A percentile compares a stretch with the other conserved stretches of the same genome.
These are phyloP conservation scores for Plantago elongata DNA, from an alignment of 257 asterid species.

Conservation along the genomic window DNA sequence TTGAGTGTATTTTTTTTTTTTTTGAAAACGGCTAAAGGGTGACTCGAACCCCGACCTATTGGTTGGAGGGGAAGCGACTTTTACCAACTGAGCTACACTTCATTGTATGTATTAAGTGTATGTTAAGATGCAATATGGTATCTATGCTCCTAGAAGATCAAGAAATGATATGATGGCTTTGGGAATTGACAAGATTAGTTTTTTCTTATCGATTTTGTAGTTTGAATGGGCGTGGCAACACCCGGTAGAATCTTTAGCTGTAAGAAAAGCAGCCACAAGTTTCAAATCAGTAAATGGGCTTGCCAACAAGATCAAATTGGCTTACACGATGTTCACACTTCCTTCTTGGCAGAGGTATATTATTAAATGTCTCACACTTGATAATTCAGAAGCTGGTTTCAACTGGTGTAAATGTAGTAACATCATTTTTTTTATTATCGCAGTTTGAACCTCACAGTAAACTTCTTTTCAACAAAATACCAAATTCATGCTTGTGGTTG, in stretches of 20 bases:
- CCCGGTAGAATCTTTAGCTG: constrained; percentile 78
- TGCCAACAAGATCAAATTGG: constrained; percentile 81
- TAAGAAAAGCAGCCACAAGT: constrained; percentile 56
- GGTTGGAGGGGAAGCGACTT: no score
- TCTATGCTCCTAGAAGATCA: no score
- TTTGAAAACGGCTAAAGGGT: no score
- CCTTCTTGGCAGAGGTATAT: constrained; percentile 84
- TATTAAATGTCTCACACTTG: neutral
- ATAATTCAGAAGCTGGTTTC: neutral
- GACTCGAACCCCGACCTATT: no score
- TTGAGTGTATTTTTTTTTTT: no score
- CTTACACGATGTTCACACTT: constrained; percentile 76
- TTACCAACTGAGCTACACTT: no score
- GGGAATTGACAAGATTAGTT: neutral
- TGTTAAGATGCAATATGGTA: no score
- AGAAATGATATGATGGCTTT: neutral
- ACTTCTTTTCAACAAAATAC: constrained; percentile 88
- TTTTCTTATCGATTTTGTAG: constrained; percentile 36
- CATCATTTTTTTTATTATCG: neutral
- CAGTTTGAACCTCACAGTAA: constrained; percentile 79
- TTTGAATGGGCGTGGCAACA: constrained; percentile 99
- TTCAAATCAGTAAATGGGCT: constrained; percentile 80
- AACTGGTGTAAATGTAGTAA: neutral
- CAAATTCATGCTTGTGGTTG: constrained; percentile 44
- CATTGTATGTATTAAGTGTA: no score